Conservation (phyloP, 2,329 filamentous ascomycete species). For the Myriosclerotinia curreyana region DNA sequence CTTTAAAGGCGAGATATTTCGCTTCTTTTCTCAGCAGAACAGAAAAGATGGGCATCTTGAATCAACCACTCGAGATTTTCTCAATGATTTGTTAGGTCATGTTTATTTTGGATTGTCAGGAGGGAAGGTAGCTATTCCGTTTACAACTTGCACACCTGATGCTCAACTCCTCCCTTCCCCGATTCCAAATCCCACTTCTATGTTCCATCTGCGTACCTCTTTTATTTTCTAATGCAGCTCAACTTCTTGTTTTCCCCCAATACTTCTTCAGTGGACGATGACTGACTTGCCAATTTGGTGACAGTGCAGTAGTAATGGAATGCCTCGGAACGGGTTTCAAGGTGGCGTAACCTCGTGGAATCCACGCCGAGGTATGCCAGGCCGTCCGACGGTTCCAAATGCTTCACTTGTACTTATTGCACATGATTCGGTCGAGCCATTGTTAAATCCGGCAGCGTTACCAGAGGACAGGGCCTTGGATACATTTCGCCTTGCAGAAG, state of each 20-base stretch:
- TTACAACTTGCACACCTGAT: background rate
- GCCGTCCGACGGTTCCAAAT: background rate
- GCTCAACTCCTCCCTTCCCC: background rate
- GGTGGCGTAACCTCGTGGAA: background rate
- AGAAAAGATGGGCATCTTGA: background rate
- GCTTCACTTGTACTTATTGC: background rate
- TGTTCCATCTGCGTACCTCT: background rate
- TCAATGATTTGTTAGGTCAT: background rate
- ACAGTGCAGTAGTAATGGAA: background rate
- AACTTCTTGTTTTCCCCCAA: background rate
- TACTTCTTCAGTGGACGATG: background rate
- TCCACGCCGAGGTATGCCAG: background rate
- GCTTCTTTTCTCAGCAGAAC: background rate
- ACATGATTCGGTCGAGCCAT: conserved; percentile 8
- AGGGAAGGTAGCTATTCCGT: background rate
- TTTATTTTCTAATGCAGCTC: background rate
- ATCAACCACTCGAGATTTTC: background rate
- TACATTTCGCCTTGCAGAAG: conserved; percentile 4
- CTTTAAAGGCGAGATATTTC: background rate
- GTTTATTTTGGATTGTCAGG: conserved; percentile 4
- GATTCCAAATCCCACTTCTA: background rate
- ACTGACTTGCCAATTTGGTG: background rate
- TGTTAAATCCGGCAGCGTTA: conserved; percentile 1
- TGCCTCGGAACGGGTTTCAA: background rate
- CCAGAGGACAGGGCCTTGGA: conserved; percentile 15